Base-by-base conservation (phyloP, 2,329 filamentous ascomycete genomes). In the Monosporascus ibericus region DNA sequence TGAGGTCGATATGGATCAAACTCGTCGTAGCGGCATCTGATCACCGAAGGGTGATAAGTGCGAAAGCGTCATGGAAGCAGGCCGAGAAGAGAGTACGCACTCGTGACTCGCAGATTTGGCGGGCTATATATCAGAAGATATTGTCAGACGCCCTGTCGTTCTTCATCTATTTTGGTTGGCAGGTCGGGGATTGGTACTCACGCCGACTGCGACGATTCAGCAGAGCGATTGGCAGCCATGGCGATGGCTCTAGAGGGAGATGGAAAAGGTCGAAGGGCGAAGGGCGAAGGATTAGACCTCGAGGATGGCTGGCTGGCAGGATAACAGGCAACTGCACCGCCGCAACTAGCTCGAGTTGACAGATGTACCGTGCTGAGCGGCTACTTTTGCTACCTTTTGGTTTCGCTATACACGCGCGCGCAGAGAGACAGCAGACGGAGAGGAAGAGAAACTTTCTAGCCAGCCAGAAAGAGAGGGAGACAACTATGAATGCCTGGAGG, bases 21-120 rank as follows among this genome's bases (percentile, higher is more conserved):
- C 44, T 47, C 24, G 25, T 44, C 27, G 27, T 30, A 30, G 27
- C 27, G 9, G 27, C 27, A 30, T 30, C 27, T 11, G 27, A 30
- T 14, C 3, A 3, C 27, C 27, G 9, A 24, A 48, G 17, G 39
- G 25, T 27, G 44, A 61, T 44, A 60, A 51, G 48, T 48, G 27
- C 48, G 22, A 51, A 15, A 30, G 22, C 39, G 44, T n/a, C 39
- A 37, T 27, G 18, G 18, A 7, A 8, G 11, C 3, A 46, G 25
- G 27, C 14, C 27, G 9, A 30, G 27, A 14, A 14, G 27, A 30
- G 27, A 54, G 44, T 61, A 72, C 82, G 70, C 82, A 96, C 92
- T 96, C 65, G 92, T 96, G 63, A 97, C 84, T 74, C 92, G 86
- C 68, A 97, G 79, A 75, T 96, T 97, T 67, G 90, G 84, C 75